Conservation (phyloP, 768 basidiomycete species). For the Guyanaporus albipodus region DNA sequence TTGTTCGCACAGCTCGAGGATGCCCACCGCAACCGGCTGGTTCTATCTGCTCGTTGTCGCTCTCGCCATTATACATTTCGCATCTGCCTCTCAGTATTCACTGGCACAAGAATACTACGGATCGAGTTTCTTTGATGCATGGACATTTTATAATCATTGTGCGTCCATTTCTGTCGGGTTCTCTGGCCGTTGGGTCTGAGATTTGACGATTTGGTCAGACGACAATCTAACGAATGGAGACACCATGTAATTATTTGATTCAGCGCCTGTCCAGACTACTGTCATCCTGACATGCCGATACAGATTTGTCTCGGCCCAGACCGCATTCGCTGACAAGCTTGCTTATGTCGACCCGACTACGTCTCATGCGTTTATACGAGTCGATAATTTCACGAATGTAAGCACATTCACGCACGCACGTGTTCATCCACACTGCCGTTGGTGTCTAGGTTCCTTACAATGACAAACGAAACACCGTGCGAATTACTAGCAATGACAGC, state of each 20-base stretch:
- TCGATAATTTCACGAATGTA: constrained; percentile 64
- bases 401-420: constrained; percentile 4
- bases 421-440: background rate
- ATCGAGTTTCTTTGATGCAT: constrained; percentile 60
- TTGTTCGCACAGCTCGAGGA: constrained; percentile 1
- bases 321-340: constrained; percentile 46
- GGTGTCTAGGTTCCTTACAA: constrained; percentile 32
- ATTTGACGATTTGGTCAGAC: constrained; percentile 32
- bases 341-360: constrained; percentile 60
- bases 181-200: background rate
- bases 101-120: constrained; percentile 57
- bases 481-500: constrained; percentile 54
- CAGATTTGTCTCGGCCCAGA: constrained; percentile 46
- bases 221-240: constrained; percentile 73
- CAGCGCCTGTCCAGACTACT: background rate
- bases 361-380: constrained; percentile 71
- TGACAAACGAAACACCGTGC: constrained; percentile 63
- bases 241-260: constrained; percentile 38
- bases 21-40: constrained; percentile 4
- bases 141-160: constrained; percentile 63
- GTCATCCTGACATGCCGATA: constrained; percentile 19
- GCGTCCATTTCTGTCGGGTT: constrained; percentile 18
- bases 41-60: constrained; percentile 5
- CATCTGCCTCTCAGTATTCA: constrained; percentile 40
- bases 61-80: constrained; percentile 6